Percentiles rank a stretch among this genome's conserved stretches.
Conservation (phyloP, 305 asterid genomes). For the Fraxinus paxiana region DNA sequence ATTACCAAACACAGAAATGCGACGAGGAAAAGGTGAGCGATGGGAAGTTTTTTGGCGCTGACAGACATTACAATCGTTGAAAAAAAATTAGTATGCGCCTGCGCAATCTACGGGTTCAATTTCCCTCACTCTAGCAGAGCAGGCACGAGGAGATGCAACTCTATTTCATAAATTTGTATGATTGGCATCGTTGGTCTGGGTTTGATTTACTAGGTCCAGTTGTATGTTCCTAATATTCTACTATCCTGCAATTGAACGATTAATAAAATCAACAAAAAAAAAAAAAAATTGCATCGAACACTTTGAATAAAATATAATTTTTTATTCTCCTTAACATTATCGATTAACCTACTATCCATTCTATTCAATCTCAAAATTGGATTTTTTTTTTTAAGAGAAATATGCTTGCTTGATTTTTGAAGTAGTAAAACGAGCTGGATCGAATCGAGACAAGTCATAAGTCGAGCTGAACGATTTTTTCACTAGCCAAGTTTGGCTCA, state of each 20-base stretch:
- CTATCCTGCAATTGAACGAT: no score
- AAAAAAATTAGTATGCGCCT: neutral
- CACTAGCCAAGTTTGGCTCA: neutral
- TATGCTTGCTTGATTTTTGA: neutral
- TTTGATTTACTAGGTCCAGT: no score
- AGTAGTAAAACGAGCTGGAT: neutral
- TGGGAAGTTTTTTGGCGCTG: slow-evolving; percentile 2
- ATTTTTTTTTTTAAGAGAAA: neutral
- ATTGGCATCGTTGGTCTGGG: no score
- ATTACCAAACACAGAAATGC: slow-evolving; percentile 27
- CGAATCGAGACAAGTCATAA: no score
- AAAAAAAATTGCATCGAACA: no score
- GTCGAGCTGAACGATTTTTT: neutral
- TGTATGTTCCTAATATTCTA: no score
- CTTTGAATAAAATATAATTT: no score
- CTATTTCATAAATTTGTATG: neutral
- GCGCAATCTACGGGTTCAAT: neutral
- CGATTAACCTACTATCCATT: no score
- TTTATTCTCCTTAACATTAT: no score
- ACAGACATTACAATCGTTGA: slow-evolving; percentile 17
- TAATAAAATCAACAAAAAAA: no score
- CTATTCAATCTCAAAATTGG: neutral
- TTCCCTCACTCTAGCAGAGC: neutral
- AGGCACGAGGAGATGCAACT: neutral
- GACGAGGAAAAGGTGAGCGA: slow-evolving; percentile 23